Conservation (phyloP, 2,329 filamentous ascomycete species). For the Scedosporium dehoogii region DNA sequence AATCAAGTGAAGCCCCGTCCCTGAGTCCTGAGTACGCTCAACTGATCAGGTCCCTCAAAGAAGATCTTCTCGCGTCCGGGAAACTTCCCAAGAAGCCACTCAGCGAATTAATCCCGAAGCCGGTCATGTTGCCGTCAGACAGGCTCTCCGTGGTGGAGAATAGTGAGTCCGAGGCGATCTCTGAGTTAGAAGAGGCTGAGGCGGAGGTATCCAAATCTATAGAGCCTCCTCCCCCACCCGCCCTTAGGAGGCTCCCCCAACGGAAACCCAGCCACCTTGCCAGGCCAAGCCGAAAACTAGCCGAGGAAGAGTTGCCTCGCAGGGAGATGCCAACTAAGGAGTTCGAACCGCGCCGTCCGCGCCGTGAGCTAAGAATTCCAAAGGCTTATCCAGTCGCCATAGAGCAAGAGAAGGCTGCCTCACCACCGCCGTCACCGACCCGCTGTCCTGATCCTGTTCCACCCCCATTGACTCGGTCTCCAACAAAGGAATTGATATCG, state of each 20-base stretch:
- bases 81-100: background rate
- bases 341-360: background rate
- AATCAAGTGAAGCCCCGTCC: conserved; percentile 10
- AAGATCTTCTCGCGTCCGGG: conserved; percentile 25
- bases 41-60: conserved; percentile 30
- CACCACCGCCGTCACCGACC: background rate
- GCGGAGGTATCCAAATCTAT: conserved; percentile 23
- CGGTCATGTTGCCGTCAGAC: background rate
- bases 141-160: background rate
- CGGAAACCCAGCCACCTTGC: background rate
- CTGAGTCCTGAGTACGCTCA: conserved; percentile 32
- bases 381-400: background rate
- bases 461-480: background rate
- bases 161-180: conserved; percentile 24
- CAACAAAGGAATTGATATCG: background rate
- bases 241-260: conserved; percentile 1
- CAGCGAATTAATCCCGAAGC: background rate
- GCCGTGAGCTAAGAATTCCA: background rate
- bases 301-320: background rate
- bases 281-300: background rate
- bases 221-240: background rate
- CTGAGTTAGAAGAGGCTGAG: conserved; percentile 44
- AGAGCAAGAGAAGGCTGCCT: background rate
- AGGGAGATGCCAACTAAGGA: background rate
- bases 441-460: background rate